phyloP scores from a whole-genome alignment of 768 basidiomycete species.

The Suillus plorans region DNA sequence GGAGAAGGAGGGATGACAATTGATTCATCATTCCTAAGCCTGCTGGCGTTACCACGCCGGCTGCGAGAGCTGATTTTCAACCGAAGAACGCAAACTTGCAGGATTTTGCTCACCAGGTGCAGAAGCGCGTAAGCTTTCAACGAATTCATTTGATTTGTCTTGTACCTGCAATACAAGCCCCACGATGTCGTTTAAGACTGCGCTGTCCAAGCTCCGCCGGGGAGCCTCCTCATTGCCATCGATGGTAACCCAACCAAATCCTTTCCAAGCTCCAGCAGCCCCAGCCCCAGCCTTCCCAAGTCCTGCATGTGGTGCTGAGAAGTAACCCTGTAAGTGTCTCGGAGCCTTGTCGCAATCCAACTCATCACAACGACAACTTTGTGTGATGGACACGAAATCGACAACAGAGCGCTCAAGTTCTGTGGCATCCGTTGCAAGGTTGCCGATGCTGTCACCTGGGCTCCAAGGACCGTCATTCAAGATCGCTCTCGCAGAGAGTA shows the following conservation, averaged over 20 bases:
- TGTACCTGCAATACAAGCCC: conserved; percentile 25
- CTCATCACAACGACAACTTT: conserved; percentile 34
- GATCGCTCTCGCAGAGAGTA: conserved; percentile 82
- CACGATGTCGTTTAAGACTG: conserved; percentile 36
- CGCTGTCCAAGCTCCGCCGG: conserved; percentile 23
- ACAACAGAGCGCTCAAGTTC: conserved; percentile 70
- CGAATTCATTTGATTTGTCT: conserved; percentile 24
- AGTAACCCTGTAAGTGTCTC: conserved; percentile 38
- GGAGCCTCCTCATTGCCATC: conserved; percentile 34
- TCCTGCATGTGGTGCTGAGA: conserved; percentile 37
- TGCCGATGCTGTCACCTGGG: conserved; percentile 24
- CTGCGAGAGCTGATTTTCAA: conserved; percentile 11
- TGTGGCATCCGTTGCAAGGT: conserved; percentile 69
- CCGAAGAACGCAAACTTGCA: not conserved
- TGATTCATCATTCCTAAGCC: conserved; percentile 36
- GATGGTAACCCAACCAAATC: conserved; percentile 48
- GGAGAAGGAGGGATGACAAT: conserved; percentile 40
- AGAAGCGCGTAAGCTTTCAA: conserved; percentile 19
- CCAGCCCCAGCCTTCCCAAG: conserved; percentile 49
- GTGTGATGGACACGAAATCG: conserved; percentile 66
- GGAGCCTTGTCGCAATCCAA: conserved; percentile 18
- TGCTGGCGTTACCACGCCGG: conserved; percentile 21
- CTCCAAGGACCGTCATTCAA: conserved; percentile 41
- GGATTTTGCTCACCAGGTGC: conserved; percentile 18
- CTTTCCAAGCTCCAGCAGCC: conserved; percentile 51